Conservation (phyloP, 2,329 filamentous ascomycete genomes). For the Ceratocystis destructans region DNA sequence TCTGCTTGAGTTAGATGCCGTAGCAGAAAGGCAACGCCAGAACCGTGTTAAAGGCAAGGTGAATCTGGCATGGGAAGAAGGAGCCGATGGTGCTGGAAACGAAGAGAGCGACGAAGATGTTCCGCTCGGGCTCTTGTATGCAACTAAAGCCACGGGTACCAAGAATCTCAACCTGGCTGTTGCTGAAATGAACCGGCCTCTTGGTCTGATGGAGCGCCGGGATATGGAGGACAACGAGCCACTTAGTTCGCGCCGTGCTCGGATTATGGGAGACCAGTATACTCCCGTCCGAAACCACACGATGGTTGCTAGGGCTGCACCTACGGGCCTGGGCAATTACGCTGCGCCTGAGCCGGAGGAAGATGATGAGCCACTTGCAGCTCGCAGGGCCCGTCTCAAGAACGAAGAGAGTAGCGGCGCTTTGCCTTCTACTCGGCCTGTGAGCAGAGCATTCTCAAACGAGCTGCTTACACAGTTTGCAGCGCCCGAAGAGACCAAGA, state of each 20-base stretch:
- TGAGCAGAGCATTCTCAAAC: conserved; percentile 52
- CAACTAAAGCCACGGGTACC: conserved; percentile 42
- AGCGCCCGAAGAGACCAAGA: conserved; percentile 4
- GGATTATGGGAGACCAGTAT: conserved; percentile 52
- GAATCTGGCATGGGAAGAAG: conserved; percentile 80
- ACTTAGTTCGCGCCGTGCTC: conserved; percentile 59
- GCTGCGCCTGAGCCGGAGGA: conserved; percentile 34
- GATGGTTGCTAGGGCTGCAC: conserved; percentile 28
- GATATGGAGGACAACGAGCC: conserved; percentile 90
- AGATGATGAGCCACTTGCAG: conserved; percentile 29
- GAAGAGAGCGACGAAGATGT: conserved; percentile 65
- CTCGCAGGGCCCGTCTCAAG: conserved; percentile 11
- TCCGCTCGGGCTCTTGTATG: conserved; percentile 69
- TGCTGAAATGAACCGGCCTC: conserved; percentile 46
- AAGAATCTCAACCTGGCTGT: conserved; percentile 34
- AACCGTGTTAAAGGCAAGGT: conserved; percentile 62
- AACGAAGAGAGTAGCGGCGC: conserved; percentile 24
- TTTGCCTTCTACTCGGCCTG: conserved; percentile 41
- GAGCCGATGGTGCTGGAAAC: conserved; percentile 32
- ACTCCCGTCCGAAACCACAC: conserved; percentile 25
- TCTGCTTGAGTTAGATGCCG: conserved; percentile 76
- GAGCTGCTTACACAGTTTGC: conserved; percentile 55
- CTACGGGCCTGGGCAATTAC: conserved; percentile 25
- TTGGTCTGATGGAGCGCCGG: conserved; percentile 65
- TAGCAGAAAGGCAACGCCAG: conserved; percentile 70